Base-by-base conservation (phyloP, 352 stramenopile genomes). In the Phytophthora nicotianae region DNA sequence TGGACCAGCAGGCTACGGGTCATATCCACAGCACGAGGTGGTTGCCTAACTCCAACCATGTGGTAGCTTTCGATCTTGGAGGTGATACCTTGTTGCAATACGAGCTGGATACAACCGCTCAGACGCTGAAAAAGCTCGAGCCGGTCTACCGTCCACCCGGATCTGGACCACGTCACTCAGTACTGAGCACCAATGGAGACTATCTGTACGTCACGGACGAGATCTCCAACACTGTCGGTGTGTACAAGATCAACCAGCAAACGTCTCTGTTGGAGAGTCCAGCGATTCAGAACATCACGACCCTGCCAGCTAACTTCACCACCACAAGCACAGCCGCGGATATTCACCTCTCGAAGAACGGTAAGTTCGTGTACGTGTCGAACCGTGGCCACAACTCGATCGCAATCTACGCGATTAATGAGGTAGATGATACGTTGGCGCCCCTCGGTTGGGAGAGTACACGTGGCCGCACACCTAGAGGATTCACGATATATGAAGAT, bases 11-110 rank as follows among this genome's bases (percentile, higher is more conserved):
- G 45, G 68, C 77, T 13, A 67, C 50, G 1, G 45, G 77, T 3
- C 81, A 88, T 45, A 66, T 81, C 52, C 79, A 90, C 69, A 89
- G 79, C 38, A 77, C 77, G 41, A 79, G 53, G 27, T 90, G 79
- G 79, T 27, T 83, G 8, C 62, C 67, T 26, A 65, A 62, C 37
- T 72, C 68, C 19, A 74, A 55, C 4, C 57, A 67, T 27, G 54
- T 85, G 5, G 52, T 83, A 5, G 72, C 53, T 5, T 65, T 73
- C 0, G 75, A 89, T 37, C 54, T 90, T 0, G 81, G 81, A 13
- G 82, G 74, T 45, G 77, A 90, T 57, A 67, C 76, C 29, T 50
- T 90, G 16, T 64, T 64, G 14, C 77, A 88, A 33, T 87, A 73
- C 52, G 62, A 64, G 24, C 62, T 90, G 4, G 52, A 86, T 29